These are phyloP conservation scores for Viola odorata DNA, from an alignment of 345 rosid species.

Conservation along the genomic window DNA sequence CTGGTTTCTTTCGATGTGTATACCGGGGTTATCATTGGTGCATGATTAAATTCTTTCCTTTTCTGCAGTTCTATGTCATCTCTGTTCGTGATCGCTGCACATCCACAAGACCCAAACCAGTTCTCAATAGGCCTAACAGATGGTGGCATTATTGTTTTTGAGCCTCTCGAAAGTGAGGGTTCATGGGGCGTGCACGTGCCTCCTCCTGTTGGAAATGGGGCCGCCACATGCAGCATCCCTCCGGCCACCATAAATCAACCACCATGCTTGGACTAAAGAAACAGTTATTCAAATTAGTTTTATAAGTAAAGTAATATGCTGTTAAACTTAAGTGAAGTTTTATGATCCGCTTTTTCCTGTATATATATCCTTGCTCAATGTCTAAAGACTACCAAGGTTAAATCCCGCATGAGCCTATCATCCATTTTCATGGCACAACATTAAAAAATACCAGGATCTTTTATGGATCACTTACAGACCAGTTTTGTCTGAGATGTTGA, in stretches of 20 bases:
- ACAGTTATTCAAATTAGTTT: background rate
- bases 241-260: constrained; percentile 6
- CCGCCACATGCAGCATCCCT: constrained; percentile 9
- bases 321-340: background rate
- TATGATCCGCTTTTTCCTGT: background rate
- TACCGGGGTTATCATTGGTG: no score
- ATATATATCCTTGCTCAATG: background rate
- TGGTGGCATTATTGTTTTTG: constrained; percentile 57
- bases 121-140: constrained; percentile 60
- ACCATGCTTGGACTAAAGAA: constrained; percentile 2
- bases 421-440: no score
- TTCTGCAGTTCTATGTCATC: constrained; percentile 17
- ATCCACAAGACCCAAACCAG: constrained; percentile 68
- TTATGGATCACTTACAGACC: no score
- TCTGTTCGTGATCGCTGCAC: constrained; percentile 58
- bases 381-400: background rate
- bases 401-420: no score
- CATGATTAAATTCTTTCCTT: constrained; percentile 1
- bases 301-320: background rate
- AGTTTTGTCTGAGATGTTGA: no score
- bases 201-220: constrained; percentile 38
- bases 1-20: background rate
- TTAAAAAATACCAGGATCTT: no score
- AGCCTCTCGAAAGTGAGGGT: constrained; percentile 51
- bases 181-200: constrained; percentile 49